phyloP scores from a whole-genome alignment of 2,329 filamentous ascomycete genomes.

The Colletotrichum neosansevieriae region DNA sequence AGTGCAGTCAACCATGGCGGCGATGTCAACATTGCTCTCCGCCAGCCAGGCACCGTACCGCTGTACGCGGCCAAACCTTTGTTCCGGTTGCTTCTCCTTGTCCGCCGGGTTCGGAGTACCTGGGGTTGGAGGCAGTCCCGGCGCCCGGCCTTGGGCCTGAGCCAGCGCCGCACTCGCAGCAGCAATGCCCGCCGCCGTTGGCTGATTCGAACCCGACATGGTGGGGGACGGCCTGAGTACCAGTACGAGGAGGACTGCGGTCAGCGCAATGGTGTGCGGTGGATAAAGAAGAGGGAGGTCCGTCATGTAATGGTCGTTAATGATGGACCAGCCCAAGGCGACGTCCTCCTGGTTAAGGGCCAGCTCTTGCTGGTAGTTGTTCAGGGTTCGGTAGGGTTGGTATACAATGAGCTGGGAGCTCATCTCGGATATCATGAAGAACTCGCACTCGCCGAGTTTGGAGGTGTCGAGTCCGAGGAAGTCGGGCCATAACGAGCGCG shows the following conservation, averaged over 20 bases:
- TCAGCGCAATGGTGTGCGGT: constrained; percentile 90
- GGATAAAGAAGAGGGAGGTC: constrained; percentile 88
- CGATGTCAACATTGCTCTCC: constrained; percentile 86
- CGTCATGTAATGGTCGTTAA: constrained; percentile 94
- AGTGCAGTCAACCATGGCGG: constrained; percentile 87
- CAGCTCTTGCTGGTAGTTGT: constrained; percentile 77
- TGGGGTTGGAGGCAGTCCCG: constrained; percentile 36
- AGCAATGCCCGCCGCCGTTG: constrained; percentile 57
- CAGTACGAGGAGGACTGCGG: constrained; percentile 85
- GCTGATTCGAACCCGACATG: constrained; percentile 47
- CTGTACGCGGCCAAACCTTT: constrained; percentile 73
- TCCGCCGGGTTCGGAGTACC: constrained; percentile 38
- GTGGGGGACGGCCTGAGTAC: constrained; percentile 75
- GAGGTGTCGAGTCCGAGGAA: constrained; percentile 81
- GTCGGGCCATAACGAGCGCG: constrained; percentile 86
- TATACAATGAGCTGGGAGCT: constrained; percentile 90
- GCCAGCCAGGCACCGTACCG: constrained; percentile 82
- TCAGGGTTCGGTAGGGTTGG: constrained; percentile 88
- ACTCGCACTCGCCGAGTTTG: constrained; percentile 93
- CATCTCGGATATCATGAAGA: constrained; percentile 91
- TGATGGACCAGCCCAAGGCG: constrained; percentile 81
- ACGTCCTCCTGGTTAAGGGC: constrained; percentile 82
- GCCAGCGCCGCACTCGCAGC: constrained; percentile 62
- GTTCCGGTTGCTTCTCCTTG: constrained; percentile 65
- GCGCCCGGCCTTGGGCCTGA: constrained; percentile 50